Base-by-base conservation (phyloP, 2,329 filamentous ascomycete genomes). In the Colletotrichum kahawae region DNA sequence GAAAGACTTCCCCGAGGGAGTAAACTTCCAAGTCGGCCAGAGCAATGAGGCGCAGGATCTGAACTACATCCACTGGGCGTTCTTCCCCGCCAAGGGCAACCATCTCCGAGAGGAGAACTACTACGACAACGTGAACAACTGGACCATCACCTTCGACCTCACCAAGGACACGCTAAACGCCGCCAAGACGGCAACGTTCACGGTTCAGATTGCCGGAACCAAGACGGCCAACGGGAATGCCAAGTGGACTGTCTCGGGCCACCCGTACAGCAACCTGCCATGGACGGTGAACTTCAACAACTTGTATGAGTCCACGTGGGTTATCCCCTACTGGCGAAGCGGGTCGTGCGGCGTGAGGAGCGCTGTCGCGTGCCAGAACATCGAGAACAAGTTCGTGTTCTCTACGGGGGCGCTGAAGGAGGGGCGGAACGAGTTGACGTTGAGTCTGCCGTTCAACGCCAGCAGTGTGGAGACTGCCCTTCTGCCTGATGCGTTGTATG, bases 31-130 rank as follows among this genome's bases (percentile, higher is more conserved):
- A 16, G 87, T 93, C 2, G 91, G 91, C 12, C 81, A 87, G 79
- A 88, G 87, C 75, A 81, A 90, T 31, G 84, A 84, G 21, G 82
- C 82, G 0, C 80, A 82, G 13, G 90, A 92, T 78, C 84, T 92
- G 75, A 93, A 93, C 81, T 92, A 92, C 70, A 88, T 93, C 5
- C 92, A 93, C 79, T 93, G 91, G 92, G 90, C 88, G 71, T 90
- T 91, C 10, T 93, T 92, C 78, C 91, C 91, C 2, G 89, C 89
- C 7, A 83, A 88, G 33, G 89, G 84, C 2, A 89, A 91, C 80
- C 86, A 81, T 16, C 68, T 85, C 5, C 84, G 89, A 1, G 81
- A 84, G 1, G 82, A 86, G 59, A 81, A 85, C 7, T 87, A 88
- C 65, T 82, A 84, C 56, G 83, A 86, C 24, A 86, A 86, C 76